These are phyloP conservation scores for Tulasnella sp. DNA, from an alignment of 768 basidiomycete species.

Conservation along the genomic window DNA sequence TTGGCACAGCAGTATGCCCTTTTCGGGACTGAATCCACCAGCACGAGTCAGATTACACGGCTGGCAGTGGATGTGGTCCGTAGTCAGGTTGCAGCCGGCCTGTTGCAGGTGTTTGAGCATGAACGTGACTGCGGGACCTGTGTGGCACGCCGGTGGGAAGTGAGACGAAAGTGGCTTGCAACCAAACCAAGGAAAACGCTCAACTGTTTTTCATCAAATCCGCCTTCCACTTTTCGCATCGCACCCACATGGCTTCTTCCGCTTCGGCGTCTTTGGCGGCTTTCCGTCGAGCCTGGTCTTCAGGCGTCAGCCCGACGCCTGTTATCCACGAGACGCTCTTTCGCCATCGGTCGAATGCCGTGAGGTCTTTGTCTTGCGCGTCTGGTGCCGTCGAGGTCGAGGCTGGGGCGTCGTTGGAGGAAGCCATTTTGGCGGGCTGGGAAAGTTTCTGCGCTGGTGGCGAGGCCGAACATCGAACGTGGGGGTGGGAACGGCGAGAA, in stretches of 20 bases:
- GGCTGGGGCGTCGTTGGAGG: not conserved
- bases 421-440: not conserved
- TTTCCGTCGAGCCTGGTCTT: constrained; percentile 46
- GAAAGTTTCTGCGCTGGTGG: not conserved
- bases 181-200: constrained; percentile 43
- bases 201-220: constrained; percentile 72
- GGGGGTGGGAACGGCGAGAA: not conserved
- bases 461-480: constrained; percentile 11
- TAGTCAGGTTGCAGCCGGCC: constrained; percentile 69
- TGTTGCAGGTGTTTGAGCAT: constrained; percentile 89
- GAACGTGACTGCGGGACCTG: constrained; percentile 86
- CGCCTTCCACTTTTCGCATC: constrained; percentile 71
- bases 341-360: constrained; percentile 57
- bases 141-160: constrained; percentile 43
- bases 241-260: constrained; percentile 47
- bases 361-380: constrained; percentile 21
- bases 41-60: constrained; percentile 76
- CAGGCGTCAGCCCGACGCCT: constrained; percentile 54
- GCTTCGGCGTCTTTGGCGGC: constrained; percentile 44
- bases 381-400: not conserved
- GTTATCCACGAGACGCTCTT: constrained; percentile 54
- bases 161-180: not conserved
- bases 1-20: constrained; percentile 82
- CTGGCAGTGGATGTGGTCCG: constrained; percentile 76
- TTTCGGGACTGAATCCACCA: constrained; percentile 81